These are phyloP conservation scores for Rhizomucor miehei DNA, from an alignment of 371 early-diverging fungal genomes.

Conservation along the genomic window DNA sequence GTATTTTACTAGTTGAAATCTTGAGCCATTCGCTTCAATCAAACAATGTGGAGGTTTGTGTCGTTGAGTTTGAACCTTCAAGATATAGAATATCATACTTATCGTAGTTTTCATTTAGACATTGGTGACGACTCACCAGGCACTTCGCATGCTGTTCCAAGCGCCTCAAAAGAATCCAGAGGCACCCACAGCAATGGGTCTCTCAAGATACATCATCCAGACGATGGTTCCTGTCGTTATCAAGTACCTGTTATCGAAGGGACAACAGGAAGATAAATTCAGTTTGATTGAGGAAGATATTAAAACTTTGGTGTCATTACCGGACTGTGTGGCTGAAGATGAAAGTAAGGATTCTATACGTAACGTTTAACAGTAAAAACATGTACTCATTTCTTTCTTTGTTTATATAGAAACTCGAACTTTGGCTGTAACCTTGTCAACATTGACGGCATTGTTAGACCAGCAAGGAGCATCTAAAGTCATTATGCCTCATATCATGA, in stretches of 20 bases:
- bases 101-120: constrained; percentile 23
- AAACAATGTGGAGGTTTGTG: constrained; percentile 26
- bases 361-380: too few relatives aligned
- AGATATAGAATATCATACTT: neutral
- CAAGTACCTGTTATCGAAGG: constrained; percentile 23
- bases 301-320: constrained; percentile 35
- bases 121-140: constrained; percentile 44
- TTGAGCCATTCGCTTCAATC: constrained; percentile 26
- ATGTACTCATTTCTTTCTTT: neutral
- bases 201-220: constrained; percentile 30
- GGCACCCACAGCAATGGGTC: constrained; percentile 14
- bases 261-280: constrained; percentile 3
- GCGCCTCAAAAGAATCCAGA: constrained; percentile 38
- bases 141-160: constrained; percentile 41
- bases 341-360: constrained; percentile 45
- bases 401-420: constrained; percentile 17
- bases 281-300: constrained; percentile 35
- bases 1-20: constrained; percentile 20
- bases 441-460: constrained; percentile 38
- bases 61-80: neutral
- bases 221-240: constrained; percentile 32
- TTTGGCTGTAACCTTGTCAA: constrained; percentile 36
- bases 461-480: constrained; percentile 29
- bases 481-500: constrained; percentile 28
- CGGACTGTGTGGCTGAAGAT: constrained; percentile 23